Percentiles rank a stretch among this genome's conserved stretches.
Evolutionary conservation across 331 rosid species (phyloP).

Genomic region (Stylosanthes scabra): DNA sequence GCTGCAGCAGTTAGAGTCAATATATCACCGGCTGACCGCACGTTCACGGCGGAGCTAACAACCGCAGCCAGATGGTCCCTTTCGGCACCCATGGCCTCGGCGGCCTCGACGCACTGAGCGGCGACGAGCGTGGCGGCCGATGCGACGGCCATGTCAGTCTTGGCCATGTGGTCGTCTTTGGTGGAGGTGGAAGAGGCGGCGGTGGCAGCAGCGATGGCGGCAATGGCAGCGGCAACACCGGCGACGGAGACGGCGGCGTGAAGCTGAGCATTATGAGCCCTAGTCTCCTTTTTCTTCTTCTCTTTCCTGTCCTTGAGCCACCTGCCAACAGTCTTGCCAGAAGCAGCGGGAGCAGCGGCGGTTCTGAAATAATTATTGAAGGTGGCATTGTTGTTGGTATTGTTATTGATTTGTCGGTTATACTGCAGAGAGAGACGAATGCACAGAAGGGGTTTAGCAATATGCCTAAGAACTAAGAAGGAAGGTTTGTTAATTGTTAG

Average conservation of each 20-base stretch:
- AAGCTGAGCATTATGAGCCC: slow-evolving; percentile 89
- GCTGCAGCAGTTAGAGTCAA: slow-evolving; percentile 94
- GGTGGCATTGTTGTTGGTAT: slow-evolving; percentile 8
- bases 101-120: slow-evolving; percentile 94
- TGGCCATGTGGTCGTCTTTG: slow-evolving; percentile 69
- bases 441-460: neutral
- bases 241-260: slow-evolving; percentile 93
- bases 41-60: slow-evolving; percentile 90
- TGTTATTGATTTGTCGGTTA: slow-evolving; percentile 53
- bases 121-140: slow-evolving; percentile 95
- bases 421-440: slow-evolving; percentile 53
- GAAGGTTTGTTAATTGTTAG: too few relatives aligned
- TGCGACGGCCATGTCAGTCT: slow-evolving; percentile 89
- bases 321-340: slow-evolving; percentile 85
- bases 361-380: slow-evolving; percentile 47
- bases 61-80: slow-evolving; percentile 85
- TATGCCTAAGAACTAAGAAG: too few relatives aligned
- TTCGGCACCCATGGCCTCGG: slow-evolving; percentile 93
- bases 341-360: neutral
- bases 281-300: slow-evolving; percentile 90
- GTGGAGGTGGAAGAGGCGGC: slow-evolving; percentile 58
- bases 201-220: slow-evolving; percentile 84
- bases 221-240: slow-evolving; percentile 85
- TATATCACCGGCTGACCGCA: slow-evolving; percentile 87
- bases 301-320: slow-evolving; percentile 95